Evolutionary conservation across 164 flowering plant genomes (phyloP).

Genomic region (Annona squamosa): DNA sequence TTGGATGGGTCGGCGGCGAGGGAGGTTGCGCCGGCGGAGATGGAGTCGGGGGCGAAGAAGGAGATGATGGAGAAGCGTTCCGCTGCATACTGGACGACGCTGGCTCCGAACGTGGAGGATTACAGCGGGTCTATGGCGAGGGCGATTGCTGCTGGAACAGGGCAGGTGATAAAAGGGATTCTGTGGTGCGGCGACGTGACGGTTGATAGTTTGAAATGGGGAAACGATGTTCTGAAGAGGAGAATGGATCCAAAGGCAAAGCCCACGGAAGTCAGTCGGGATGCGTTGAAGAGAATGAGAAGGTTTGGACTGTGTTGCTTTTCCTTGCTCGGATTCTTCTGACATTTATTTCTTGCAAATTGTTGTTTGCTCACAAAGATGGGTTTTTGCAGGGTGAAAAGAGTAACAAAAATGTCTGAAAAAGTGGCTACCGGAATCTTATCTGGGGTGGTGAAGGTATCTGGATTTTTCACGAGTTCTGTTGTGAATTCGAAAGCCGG

Average conservation of each 20-base stretch:
- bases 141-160: conserved; percentile 74
- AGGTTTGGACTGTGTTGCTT: conserved; percentile 33
- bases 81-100: conserved; percentile 86
- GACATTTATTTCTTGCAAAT: background rate
- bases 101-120: conserved; percentile 96
- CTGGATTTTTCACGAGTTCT: conserved; percentile 70
- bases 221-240: conserved; percentile 56
- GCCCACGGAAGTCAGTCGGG: conserved; percentile 41
- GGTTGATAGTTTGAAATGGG: conserved; percentile 77
- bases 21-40: conserved; percentile 48
- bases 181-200: conserved; percentile 97
- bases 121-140: conserved; percentile 60
- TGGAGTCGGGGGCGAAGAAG: conserved; percentile 43
- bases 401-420: conserved; percentile 68
- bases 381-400: conserved; percentile 54
- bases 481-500: conserved; percentile 71
- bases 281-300: conserved; percentile 52
- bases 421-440: conserved; percentile 72
- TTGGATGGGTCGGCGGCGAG: conserved; percentile 38
- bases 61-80: conserved; percentile 56
- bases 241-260: conserved; percentile 34
- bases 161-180: conserved; percentile 71
- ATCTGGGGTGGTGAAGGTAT: conserved; percentile 74
- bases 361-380: background rate
- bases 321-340: background rate